Percentiles rank a stretch among this genome's conserved stretches.
phyloP scores from a whole-genome alignment of 2,329 filamentous ascomycete species.

The Colletotrichum zoysiae region DNA sequence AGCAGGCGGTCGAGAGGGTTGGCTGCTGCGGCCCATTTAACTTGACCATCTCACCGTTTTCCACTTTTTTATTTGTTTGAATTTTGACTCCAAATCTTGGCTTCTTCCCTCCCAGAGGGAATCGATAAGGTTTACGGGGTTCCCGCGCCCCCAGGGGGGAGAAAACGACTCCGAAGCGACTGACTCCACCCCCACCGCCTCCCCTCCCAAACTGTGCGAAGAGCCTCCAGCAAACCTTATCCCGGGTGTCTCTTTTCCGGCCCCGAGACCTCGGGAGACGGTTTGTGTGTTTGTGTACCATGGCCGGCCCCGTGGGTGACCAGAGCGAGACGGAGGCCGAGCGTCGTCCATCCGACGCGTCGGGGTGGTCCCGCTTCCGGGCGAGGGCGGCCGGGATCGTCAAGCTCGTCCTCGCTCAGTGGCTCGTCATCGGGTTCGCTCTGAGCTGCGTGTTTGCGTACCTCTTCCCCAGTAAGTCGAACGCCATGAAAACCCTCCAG shows the following conservation, averaged over 20 bases:
- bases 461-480: slow-evolving; percentile 56
- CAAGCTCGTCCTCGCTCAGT: slow-evolving; percentile 66
- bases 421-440: slow-evolving; percentile 73
- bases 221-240: background rate
- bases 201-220: background rate
- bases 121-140: background rate
- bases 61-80: background rate
- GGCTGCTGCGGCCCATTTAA: background rate
- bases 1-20: background rate
- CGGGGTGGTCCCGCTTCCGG: slow-evolving; percentile 9
- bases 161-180: background rate
- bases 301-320: slow-evolving; percentile 24
- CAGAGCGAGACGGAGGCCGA: background rate
- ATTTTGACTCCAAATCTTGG: background rate
- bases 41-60: background rate
- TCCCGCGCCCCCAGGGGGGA: background rate
- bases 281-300: background rate
- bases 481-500: no score
- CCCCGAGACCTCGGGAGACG: background rate
- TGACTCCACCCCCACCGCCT: background rate
- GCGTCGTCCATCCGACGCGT: background rate
- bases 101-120: background rate
- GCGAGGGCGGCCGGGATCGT: slow-evolving; percentile 21
- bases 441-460: slow-evolving; percentile 63
- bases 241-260: background rate